These are phyloP conservation scores for Paramecium caudatum DNA, from an alignment of 73 alveolate species.

Conservation along the genomic window DNA sequence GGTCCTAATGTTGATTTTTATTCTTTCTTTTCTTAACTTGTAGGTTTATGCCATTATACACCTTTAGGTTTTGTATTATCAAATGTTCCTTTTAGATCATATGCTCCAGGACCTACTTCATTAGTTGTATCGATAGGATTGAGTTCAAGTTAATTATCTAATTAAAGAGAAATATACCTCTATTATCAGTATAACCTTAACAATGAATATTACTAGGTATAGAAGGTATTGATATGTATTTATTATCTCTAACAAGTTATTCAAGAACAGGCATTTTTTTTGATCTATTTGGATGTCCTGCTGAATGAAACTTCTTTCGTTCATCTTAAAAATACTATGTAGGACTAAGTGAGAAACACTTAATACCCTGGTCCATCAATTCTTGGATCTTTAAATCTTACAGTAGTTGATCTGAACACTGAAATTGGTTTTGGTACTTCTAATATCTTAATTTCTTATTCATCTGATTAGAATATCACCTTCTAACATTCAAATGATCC, in stretches of 20 bases:
- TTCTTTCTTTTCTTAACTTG: not conserved
- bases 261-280: constrained; percentile 30
- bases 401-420: constrained; percentile 57
- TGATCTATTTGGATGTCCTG: not conserved
- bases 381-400: constrained; percentile 6
- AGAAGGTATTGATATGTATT: constrained; percentile 42
- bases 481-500: constrained; percentile 46
- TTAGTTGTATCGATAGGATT: not conserved
- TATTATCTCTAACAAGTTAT: constrained; percentile 13
- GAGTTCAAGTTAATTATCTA: constrained; percentile 38
- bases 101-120: constrained; percentile 45
- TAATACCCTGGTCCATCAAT: constrained; percentile 50
- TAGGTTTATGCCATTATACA: constrained; percentile 43
- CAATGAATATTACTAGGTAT: constrained; percentile 6
- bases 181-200: constrained; percentile 31
- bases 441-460: constrained; percentile 52
- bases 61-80: not conserved
- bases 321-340: constrained; percentile 10
- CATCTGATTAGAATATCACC: constrained; percentile 42
- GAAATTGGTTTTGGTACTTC: constrained; percentile 66
- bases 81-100: not conserved
- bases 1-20: not conserved
- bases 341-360: not conserved
- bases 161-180: not conserved
- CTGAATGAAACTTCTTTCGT: not conserved